Evolutionary conservation across 768 basidiomycete genomes (phyloP).

Genomic region (Nevesoporus exiguus): DNA sequence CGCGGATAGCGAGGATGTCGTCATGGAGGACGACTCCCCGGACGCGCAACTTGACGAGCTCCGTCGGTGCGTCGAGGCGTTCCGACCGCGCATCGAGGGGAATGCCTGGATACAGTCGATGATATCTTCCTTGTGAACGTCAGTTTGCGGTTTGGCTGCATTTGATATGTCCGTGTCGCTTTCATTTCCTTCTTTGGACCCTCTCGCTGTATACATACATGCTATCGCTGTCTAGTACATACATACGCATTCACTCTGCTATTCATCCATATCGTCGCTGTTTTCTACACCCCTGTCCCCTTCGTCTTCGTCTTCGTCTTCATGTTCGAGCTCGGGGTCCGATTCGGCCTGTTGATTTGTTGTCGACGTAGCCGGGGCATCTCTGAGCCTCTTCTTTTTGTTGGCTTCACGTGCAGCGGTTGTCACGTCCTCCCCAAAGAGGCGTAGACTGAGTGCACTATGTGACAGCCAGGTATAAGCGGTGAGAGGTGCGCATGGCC

Average conservation of each 20-base stretch:
- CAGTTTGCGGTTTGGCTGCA: background rate
- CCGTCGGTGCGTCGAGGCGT: conserved; percentile 59
- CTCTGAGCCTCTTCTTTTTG: conserved; percentile 18
- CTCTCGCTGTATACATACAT: background rate
- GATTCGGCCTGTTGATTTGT: background rate
- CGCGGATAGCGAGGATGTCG: conserved; percentile 42
- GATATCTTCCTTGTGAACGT: conserved; percentile 39
- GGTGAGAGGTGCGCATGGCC: background rate
- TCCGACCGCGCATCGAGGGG: conserved; percentile 64
- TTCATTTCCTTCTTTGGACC: background rate
- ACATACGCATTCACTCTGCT: conserved; percentile 9
- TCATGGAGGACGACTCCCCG: conserved; percentile 45
- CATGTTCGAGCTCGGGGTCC: conserved; percentile 3
- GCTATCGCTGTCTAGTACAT: conserved; percentile 11
- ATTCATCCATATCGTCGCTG: conserved; percentile 1
- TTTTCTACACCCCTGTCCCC: conserved; percentile 4
- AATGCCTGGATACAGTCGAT: conserved; percentile 77
- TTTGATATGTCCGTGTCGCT: background rate
- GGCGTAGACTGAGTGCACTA: conserved; percentile 82
- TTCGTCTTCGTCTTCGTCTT: conserved; percentile 5
- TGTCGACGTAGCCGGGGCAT: background rate
- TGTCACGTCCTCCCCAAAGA: conserved; percentile 81
- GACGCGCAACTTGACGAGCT: conserved; percentile 45
- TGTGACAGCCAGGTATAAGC: background rate
- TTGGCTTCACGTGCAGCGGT: conserved; percentile 39